Base-by-base conservation (phyloP, 2,329 filamentous ascomycete genomes). In the Didymella pinodella region DNA sequence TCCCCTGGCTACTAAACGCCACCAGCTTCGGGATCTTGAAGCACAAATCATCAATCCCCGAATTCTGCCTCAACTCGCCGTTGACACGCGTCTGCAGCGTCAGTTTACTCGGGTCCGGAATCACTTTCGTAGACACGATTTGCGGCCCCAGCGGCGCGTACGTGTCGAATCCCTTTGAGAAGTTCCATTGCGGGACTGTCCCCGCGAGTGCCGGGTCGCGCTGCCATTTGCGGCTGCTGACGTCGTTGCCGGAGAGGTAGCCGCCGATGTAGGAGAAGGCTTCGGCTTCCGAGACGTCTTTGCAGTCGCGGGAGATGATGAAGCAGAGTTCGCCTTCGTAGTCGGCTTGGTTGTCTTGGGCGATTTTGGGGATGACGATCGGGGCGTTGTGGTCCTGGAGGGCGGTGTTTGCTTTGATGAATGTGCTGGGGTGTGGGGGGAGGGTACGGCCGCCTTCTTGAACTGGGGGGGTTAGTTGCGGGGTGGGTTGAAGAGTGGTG, bases 121-220 rank as follows among this genome's bases (percentile, higher is more conserved):
- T 67, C 0, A 84, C 54, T 1, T 70, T 69, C 0, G 75, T 70
- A 1, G 74, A 73, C 0, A 86, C 81, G 0, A 87, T 70, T 36
- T 74, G 75, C 0, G 84, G 84, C 0, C 84, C 85, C 0, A 87
- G 55, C 0, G 85, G 85, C 0, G 82, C 82, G 62, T 78, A 86
- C 0, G 79, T 84, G 62, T 87, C 84, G 53, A 87, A 87, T 0
- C 83, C 82, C 63, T 87, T 86, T 16, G 78, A 80, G 62, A 86
- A 87, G 0, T 81, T 79, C 82, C 83, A 86, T 66, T 87, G 85
- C 0, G 84, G 84, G 0, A 86, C 81, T 0, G 73, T 77, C 0
- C 84, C 84, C 0, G 84, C 84, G 2, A 80, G 73, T 0, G 69
- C 70, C 0, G 82, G 80, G 20, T 85, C 80, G 3, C 82, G 74